Conservation (phyloP, 805 yeast species). For the Suhomyces vadensis region DNA sequence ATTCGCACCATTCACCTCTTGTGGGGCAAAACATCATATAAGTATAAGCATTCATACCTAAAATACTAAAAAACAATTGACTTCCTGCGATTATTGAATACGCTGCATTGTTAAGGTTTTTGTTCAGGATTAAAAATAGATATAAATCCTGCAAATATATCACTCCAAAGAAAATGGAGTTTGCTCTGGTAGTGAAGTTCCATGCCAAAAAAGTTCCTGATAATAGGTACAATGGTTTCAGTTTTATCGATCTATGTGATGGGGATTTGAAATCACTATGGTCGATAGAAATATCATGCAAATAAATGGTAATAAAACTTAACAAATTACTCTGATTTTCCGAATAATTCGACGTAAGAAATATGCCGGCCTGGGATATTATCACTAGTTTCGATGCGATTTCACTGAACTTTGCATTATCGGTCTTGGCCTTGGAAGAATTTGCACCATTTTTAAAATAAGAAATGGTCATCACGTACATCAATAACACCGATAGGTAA, state of each 20-base stretch:
- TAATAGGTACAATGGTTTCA: conserved; percentile 32
- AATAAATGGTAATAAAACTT: conserved; percentile 55
- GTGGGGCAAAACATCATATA: conserved; percentile 65
- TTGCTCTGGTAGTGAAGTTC: conserved; percentile 70
- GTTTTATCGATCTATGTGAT: conserved; percentile 20
- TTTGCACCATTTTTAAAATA: conserved; percentile 14
- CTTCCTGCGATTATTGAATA: conserved; percentile 56
- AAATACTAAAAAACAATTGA: conserved; percentile 47
- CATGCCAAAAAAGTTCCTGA: conserved; percentile 58
- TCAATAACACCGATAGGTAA: conserved; percentile 45
- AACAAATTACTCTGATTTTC: conserved; percentile 70
- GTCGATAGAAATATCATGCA: conserved; percentile 43
- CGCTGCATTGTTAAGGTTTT: conserved; percentile 18
- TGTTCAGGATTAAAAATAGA: conserved; percentile 17
- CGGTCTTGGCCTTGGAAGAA: background rate
- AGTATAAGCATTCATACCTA: conserved; percentile 52
- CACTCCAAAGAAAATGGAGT: conserved; percentile 72
- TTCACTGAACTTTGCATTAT: conserved; percentile 12
- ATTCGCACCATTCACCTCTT: conserved; percentile 77
- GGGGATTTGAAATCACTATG: conserved; percentile 17
- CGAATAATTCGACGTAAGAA: conserved; percentile 70
- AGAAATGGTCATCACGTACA: conserved; percentile 50
- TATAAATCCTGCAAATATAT: conserved; percentile 60
- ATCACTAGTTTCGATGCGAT: conserved; percentile 49
- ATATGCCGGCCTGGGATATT: conserved; percentile 79